Percentiles rank a stretch among this genome's conserved stretches.
Conservation (phyloP, 192 early-diverging fungal genomes). For the Geranomyces michiganensis region DNA sequence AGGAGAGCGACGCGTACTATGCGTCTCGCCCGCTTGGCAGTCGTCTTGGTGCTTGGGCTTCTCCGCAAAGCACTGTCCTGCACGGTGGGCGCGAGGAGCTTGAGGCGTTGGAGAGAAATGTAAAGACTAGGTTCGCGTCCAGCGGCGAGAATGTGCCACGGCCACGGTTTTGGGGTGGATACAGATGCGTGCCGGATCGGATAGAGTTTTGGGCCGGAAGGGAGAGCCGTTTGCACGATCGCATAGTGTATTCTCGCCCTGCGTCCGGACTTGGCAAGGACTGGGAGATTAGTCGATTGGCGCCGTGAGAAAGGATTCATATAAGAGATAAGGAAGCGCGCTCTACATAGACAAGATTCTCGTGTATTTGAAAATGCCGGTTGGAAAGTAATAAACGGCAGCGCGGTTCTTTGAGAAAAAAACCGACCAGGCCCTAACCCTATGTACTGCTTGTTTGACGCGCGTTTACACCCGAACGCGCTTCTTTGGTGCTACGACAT, state of each 20-base stretch:
- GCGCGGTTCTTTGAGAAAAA: not conserved
- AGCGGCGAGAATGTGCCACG: constrained; percentile 37
- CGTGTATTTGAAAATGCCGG: constrained; percentile 2
- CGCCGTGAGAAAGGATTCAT: constrained; percentile 19
- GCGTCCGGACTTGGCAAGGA: not conserved
- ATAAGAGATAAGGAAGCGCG: not conserved
- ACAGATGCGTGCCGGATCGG: constrained; percentile 42
- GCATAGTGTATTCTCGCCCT: constrained; percentile 28
- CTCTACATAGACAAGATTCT: not conserved
- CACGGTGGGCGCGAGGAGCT: constrained; percentile 36
- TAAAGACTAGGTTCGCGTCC: constrained; percentile 33
- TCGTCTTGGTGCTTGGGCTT: constrained; percentile 54
- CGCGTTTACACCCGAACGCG: constrained; percentile 21
- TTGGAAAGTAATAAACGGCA: not conserved
- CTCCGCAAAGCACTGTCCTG: constrained; percentile 32
- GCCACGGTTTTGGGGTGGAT: constrained; percentile 60
- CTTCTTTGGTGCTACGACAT: constrained; percentile 16
- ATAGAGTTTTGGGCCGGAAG: constrained; percentile 65
- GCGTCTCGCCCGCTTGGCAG: constrained; percentile 40
- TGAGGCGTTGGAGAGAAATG: constrained; percentile 30
- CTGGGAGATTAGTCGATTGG: constrained; percentile 30
- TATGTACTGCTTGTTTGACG: not conserved
- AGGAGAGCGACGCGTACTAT: constrained; percentile 56
- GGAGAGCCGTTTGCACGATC: constrained; percentile 47
- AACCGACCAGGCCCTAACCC: not conserved